These are phyloP conservation scores for Cupressus sempervirens DNA, from an alignment of 75 land plant species.

Conservation along the genomic window DNA sequence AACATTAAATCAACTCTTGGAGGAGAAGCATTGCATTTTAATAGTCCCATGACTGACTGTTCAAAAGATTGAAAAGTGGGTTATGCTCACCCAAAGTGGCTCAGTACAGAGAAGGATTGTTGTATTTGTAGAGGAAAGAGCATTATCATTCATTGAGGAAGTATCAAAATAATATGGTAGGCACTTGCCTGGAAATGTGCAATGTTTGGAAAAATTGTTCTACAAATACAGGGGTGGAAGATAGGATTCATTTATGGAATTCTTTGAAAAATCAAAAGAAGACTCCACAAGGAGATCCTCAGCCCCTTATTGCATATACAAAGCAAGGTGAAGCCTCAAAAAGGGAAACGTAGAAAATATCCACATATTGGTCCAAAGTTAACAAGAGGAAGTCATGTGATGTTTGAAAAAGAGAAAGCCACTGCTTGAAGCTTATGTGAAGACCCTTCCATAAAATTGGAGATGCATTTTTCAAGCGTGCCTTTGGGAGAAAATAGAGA, in stretches of 20 bases:
- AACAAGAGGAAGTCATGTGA: too few species aligned
- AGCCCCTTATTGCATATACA: conserved; percentile 14
- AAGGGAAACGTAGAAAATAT: too few species aligned
- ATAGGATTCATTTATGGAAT: conserved; percentile 22
- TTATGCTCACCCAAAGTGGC: conserved; percentile 19
- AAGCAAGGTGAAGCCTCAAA: conserved; percentile 12
- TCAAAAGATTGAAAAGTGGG: conserved; percentile 29
- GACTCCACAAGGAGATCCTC: conserved; percentile 6
- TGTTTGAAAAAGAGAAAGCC: too few species aligned
- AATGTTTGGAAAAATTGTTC: conserved; percentile 24
- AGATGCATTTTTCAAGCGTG: too few species aligned
- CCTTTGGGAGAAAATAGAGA: too few species aligned
- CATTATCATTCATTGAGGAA: conserved; percentile 20
- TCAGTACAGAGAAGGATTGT: conserved; percentile 14
- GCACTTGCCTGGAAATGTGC: conserved; percentile 30
- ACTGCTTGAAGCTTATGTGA: too few species aligned
- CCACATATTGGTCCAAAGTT: too few species aligned
- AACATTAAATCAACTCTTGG: conserved; percentile 26
- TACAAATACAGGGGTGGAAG: conserved; percentile 18
- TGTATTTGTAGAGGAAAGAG: conserved; percentile 20
- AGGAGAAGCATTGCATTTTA: conserved; percentile 25
- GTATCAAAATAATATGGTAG: conserved; percentile 35
- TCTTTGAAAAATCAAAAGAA: conserved; percentile 10
- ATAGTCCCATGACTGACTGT: conserved; percentile 27
- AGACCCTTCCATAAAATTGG: too few species aligned